Conservation (phyloP, 768 basidiomycete species). For the Boletus bicolor region DNA sequence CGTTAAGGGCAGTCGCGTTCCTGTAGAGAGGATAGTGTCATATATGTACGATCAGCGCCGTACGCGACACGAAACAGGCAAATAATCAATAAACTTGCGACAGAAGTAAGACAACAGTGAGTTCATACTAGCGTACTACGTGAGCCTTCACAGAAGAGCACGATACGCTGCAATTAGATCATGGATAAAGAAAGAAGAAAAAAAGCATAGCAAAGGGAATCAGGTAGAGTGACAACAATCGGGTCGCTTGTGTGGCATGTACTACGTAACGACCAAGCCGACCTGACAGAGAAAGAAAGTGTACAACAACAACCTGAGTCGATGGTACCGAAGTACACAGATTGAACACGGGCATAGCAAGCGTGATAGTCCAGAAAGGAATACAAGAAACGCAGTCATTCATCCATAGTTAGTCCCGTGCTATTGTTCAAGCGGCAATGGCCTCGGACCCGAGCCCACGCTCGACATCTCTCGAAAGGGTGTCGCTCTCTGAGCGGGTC, state of each 20-base stretch:
- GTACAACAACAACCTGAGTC: neutral
- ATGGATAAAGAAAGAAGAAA: neutral
- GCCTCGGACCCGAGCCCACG: constrained; percentile 18
- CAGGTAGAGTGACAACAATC: neutral
- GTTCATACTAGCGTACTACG: neutral
- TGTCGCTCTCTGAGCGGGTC: constrained; percentile 20
- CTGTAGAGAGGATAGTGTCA: neutral
- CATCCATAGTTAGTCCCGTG: neutral
- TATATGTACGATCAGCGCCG: no score
- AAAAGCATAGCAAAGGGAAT: neutral
- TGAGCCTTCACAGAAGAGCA: neutral
- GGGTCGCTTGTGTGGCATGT: neutral
- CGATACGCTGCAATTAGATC: neutral
- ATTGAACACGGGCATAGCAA: neutral
- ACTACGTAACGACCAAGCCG: neutral
- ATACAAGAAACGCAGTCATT: neutral
- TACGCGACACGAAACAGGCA: no score
- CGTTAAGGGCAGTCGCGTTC: neutral
- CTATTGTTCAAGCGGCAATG: constrained; percentile 7
- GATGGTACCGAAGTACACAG: neutral
- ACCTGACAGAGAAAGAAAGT: neutral
- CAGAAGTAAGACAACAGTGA: neutral
- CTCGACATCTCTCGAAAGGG: constrained; percentile 31
- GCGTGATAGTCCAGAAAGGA: neutral
- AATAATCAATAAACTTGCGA: no score